phyloP scores from a whole-genome alignment of 441 rosid genomes.

The Euphorbia schlechtendalii region DNA sequence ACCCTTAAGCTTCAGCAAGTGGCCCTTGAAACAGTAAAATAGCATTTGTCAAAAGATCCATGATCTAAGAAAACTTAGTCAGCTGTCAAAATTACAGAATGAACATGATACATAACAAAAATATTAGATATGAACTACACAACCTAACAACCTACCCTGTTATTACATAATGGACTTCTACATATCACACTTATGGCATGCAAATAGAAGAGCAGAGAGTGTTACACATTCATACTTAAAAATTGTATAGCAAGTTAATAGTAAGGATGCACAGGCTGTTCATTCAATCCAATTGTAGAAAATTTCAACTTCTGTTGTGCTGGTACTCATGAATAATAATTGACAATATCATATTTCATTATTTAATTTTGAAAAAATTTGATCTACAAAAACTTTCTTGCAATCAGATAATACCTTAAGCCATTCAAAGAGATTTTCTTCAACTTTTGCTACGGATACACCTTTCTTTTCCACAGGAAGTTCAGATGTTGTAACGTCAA shows the following conservation, averaged over 20 bases:
- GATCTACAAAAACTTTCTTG: conserved; percentile 8
- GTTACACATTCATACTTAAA: neutral
- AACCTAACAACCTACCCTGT: conserved; percentile 6
- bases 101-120: neutral
- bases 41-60: conserved; percentile 15
- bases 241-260: neutral
- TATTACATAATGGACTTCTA: neutral
- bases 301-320: neutral
- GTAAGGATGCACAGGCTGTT: neutral
- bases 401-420: conserved; percentile 59
- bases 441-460: conserved; percentile 92
- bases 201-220: neutral
- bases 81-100: conserved; percentile 9
- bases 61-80: conserved; percentile 8
- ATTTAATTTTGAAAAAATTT: neutral
- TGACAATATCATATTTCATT: neutral
- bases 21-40: conserved; percentile 55
- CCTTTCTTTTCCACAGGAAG: conserved; percentile 87
- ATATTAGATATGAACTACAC: neutral
- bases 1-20: conserved; percentile 85
- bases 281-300: neutral
- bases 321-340: too few relatives aligned
- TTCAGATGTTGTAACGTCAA: conserved; percentile 79
- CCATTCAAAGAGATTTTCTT: conserved; percentile 91
- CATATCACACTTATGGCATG: neutral